Evolutionary conservation across 2,329 filamentous ascomycete genomes (phyloP).

Genomic region (Aspergillus sojae): DNA sequence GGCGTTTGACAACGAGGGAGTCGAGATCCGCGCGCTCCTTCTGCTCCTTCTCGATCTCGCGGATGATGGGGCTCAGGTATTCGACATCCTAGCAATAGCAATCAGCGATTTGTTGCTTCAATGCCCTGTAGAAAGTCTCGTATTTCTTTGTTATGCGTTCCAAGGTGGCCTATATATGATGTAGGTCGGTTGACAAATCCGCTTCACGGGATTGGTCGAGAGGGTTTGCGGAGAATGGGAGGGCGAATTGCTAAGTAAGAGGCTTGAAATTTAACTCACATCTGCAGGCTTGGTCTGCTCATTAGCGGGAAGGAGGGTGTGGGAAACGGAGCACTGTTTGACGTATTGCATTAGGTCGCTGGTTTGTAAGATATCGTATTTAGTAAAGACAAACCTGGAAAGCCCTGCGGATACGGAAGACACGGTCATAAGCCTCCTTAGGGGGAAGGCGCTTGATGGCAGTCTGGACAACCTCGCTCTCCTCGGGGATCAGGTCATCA

Average conservation of each 20-base stretch:
- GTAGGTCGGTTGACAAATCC: conserved; percentile 37
- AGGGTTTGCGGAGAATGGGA: conserved; percentile 29
- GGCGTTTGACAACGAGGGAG: conserved; percentile 61
- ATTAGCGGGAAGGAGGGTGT: conserved; percentile 64
- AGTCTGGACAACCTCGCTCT: conserved; percentile 81
- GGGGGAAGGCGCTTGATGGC: conserved; percentile 88
- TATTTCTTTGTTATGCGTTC: background rate
- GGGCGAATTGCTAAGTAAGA: conserved; percentile 14
- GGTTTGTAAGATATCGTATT: conserved; percentile 7
- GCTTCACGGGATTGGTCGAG: conserved; percentile 39
- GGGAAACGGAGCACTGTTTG: conserved; percentile 64
- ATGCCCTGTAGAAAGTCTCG: background rate
- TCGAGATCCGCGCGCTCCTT: conserved; percentile 71
- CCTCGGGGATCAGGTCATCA: conserved; percentile 94
- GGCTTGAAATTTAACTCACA: conserved; percentile 47
- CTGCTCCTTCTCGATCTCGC: conserved; percentile 67
- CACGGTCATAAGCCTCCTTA: conserved; percentile 92
- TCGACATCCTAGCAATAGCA: conserved; percentile 57
- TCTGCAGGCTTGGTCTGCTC: conserved; percentile 71
- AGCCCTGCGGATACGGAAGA: conserved; percentile 95
- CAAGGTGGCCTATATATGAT: conserved; percentile 4
- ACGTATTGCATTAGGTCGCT: conserved; percentile 24
- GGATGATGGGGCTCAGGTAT: conserved; percentile 70
- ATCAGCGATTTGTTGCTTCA: conserved; percentile 1
- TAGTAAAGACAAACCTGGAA: conserved; percentile 68